These are phyloP conservation scores for Aspergillus campestris DNA, from an alignment of 495 filamentous ascomycete species.

Conservation along the genomic window DNA sequence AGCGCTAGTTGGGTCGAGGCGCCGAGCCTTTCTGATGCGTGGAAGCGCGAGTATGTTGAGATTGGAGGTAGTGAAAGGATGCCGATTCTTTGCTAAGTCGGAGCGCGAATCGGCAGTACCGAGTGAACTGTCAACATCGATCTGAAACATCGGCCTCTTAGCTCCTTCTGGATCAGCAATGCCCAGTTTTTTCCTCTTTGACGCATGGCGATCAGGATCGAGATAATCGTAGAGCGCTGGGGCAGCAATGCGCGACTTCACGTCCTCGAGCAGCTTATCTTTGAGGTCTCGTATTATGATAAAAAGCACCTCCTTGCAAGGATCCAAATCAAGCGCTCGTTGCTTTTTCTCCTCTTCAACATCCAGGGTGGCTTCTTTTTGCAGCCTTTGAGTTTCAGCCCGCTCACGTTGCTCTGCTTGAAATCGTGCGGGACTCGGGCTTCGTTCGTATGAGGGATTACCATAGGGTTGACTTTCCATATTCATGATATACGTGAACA, in stretches of 20 bases:
- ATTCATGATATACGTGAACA: conserved; percentile 90
- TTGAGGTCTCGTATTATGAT: conserved; percentile 71
- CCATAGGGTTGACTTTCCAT: conserved; percentile 75
- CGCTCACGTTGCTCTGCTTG: conserved; percentile 46
- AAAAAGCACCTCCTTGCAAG: conserved; percentile 70
- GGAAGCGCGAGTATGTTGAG: conserved; percentile 59
- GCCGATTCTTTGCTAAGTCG: conserved; percentile 20
- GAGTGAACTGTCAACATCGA: conserved; percentile 44
- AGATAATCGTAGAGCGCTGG: conserved; percentile 77
- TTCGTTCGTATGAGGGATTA: conserved; percentile 57
- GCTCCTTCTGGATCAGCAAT: conserved; percentile 60
- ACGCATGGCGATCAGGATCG: conserved; percentile 67
- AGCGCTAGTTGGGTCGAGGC: conserved; percentile 51
- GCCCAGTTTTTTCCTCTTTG: conserved; percentile 68
- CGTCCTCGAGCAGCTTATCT: conserved; percentile 75
- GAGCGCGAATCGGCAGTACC: conserved; percentile 61
- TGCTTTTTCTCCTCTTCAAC: conserved; percentile 80
- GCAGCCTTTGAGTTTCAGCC: conserved; percentile 46
- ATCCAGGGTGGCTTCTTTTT: conserved; percentile 65
- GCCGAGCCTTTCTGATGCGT: conserved; percentile 60
- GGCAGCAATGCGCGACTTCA: conserved; percentile 73
- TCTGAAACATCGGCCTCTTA: conserved; percentile 38
- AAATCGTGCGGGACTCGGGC: conserved; percentile 48
- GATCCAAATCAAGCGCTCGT: conserved; percentile 74
- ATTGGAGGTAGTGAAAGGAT: conserved; percentile 25